Evolutionary conservation across 1,284 basidiomycete genomes (phyloP), one percentile per base, ranked within the genome.

Genomic region (Phellinidium pouzarii): DNA sequence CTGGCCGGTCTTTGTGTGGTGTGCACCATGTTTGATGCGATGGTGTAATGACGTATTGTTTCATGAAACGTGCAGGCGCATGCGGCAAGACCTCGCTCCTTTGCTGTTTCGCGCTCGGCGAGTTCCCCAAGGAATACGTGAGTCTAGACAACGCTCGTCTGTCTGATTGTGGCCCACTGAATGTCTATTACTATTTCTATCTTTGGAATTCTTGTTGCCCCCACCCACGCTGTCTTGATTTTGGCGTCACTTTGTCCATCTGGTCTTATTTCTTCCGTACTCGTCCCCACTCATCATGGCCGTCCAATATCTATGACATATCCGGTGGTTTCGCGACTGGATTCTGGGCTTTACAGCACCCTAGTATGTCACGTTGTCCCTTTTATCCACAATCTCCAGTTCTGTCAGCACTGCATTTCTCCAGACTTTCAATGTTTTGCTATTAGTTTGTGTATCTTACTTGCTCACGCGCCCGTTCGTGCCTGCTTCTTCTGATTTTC

Each of bases 111-210:
- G 92, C 93, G 4, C 81, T 97, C 37, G 95, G 95, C 57, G 91
- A 97, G 71, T 98, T 99, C 64, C 95, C 94, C 42, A 92, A 93
- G 70, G 89, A 92, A 84, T 96, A 97, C 67, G 94, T 91, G 66
- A 63, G 85, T 79, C 48, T 46, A 49, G 36, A 25, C 36, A 38
- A 25, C 42, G 38, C 42, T 48, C 40, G 36, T 52, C 58, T 45
- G 45, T 52, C 49, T 58, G 56, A 22, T 54, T 45, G 31, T 31
- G 29, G 41, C 44, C 37, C 44, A 38, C 53, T 8, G 40, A 46
- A 44, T 50, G 48, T 53, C 58, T 53, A 44, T 8, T 34, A 53
- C 55, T 55, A 48, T 22, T 41, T 27, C n/a, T 9, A 12, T 42
- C 36, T 29, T 17, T 29, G 3, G 7, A 27, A 41, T 38, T 41